These are phyloP conservation scores for Pyrenophora seminiperda DNA, from an alignment of 2,329 filamentous ascomycete species.

Conservation along the genomic window DNA sequence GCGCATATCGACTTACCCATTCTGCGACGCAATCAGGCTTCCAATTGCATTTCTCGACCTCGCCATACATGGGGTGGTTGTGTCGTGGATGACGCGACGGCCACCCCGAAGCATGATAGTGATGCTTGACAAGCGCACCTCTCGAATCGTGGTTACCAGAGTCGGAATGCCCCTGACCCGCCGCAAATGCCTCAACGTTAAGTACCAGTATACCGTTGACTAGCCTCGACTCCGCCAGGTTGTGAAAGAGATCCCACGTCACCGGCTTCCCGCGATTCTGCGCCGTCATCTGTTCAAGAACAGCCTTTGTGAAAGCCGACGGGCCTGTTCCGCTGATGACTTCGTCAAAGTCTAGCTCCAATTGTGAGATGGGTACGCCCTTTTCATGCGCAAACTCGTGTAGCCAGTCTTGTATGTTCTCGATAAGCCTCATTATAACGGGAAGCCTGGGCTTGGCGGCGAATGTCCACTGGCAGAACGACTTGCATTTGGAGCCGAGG, in stretches of 20 bases:
- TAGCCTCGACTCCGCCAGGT: slow-evolving; percentile 68
- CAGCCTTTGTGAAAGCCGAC: slow-evolving; percentile 69
- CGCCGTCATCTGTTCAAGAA: slow-evolving; percentile 67
- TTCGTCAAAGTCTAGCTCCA: slow-evolving; percentile 72
- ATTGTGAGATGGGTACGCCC: slow-evolving; percentile 62
- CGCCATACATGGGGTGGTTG: slow-evolving; percentile 70
- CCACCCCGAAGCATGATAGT: slow-evolving; percentile 77
- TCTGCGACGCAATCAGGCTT: slow-evolving; percentile 64
- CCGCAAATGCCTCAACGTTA: slow-evolving; percentile 73
- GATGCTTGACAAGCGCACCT: slow-evolving; percentile 71
- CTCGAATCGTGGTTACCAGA: slow-evolving; percentile 71
- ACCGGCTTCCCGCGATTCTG: slow-evolving; percentile 53
- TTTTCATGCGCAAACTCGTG: slow-evolving; percentile 64
- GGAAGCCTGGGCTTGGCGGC: slow-evolving; percentile 70
- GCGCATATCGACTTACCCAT: slow-evolving; percentile 53
- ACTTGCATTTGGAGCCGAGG: slow-evolving; percentile 69
- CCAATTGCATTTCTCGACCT: slow-evolving; percentile 75
- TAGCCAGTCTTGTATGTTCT: slow-evolving; percentile 71
- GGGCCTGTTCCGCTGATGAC: slow-evolving; percentile 75
- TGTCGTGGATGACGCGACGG: slow-evolving; percentile 68
- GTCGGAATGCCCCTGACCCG: slow-evolving; percentile 74
- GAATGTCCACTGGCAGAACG: slow-evolving; percentile 78
- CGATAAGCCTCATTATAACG: slow-evolving; percentile 70
- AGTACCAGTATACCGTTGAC: slow-evolving; percentile 69
- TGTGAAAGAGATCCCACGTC: slow-evolving; percentile 69